Base-by-base conservation (phyloP, 2,329 filamentous ascomycete species). In the Thielaviopsis musarum region DNA sequence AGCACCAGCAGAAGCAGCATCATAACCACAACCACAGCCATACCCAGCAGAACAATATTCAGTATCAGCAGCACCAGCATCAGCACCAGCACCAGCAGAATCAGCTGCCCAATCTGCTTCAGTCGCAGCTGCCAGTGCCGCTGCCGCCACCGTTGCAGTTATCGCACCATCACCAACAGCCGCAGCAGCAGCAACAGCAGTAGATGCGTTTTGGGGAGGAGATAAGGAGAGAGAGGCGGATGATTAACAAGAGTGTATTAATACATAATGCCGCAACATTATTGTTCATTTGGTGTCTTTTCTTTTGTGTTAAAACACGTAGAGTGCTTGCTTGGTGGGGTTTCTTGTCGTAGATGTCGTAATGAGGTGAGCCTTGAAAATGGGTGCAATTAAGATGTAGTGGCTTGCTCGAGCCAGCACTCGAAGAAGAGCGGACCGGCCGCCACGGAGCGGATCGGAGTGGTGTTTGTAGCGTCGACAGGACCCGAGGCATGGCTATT, bases 351-450 rank as follows among this genome's bases (percentile, higher is more conserved):
- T 3, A 73, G 78, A 66, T 21, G 38, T 45, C 38, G 38, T 45
- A 45, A 34, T 34, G 38, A n/a, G 10, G 13, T 54, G 57, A 12
- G 19, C 19, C 12, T 52, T 5, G 38, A 52, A 28, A 34, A 9
- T 34, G 9, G 17, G 28, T 66, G 34, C 7, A 49, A 48, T 54
- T 41, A 62, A 9, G 56, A 9, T n/a, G 74, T 52, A 67, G 77
- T 65, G 71, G 78, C 64, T 74, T 84, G 71, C 69, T 88, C 73
- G 64, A 86, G 69, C 82, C 84, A 74, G 73, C 84, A 76, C 74
- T 86, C 83, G 68, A 85, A 75, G 70, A 84, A 75, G 59, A 88
- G 65, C 63, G 83, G 74, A 53, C 83, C 75, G 56, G 82, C 75
- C 61, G 75, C 74, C 1, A 82, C 76, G 5, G 77, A 71, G 38